Base-by-base conservation (phyloP, 768 basidiomycete species). In the Tephrocybe sp. region DNA sequence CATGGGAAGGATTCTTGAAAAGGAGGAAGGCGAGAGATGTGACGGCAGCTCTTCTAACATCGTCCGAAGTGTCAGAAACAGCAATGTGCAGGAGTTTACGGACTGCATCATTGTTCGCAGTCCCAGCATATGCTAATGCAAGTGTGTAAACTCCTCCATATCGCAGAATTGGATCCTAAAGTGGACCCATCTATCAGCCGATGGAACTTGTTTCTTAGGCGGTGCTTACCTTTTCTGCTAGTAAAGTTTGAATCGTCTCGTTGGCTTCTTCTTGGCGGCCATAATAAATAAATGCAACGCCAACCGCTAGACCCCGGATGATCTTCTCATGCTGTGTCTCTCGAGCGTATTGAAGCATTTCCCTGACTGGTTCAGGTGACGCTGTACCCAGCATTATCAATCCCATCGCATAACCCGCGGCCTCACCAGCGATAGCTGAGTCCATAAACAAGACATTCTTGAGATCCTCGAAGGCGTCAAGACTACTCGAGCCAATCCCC, bases 261-360 rank as follows among this genome's bases (percentile, higher is more conserved):
- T 98, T 87, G 7, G 97, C 96, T 60, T 92, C 84, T 65, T 98
- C 97, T 68, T 95, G 92, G 44, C 87, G 81, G 35, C 91, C 93
- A 55, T 96, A 98, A 69, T 82, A 92, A 52, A 98, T 80, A 67
- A 98, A 92, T 2, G 92, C 92, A 39, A 94, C 76, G 17, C 96
- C 96, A 59, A 99, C 79, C 6, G 95, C 91, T 48, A 99, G 78
- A 57, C 94, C 94, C 39, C 97, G 87, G 49, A 98, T 98, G 62
- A 98, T 98, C 75, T 98, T 99, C 74, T 99, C 97, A 65, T 98
- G 97, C 62, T 97, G 93, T 1, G 97, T 99, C 65, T 99, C 97
- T 49, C 89, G 83, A 23, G 97, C 94, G 63, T 99, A 99, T 46
- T 87, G 82, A 50, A 98, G 74, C 96, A 98, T 98, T 71, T 99